Evolutionary conservation across 257 asterid species (phyloP), one percentile per base, ranked within the genome.

Genomic region (Solanum pennellii): DNA sequence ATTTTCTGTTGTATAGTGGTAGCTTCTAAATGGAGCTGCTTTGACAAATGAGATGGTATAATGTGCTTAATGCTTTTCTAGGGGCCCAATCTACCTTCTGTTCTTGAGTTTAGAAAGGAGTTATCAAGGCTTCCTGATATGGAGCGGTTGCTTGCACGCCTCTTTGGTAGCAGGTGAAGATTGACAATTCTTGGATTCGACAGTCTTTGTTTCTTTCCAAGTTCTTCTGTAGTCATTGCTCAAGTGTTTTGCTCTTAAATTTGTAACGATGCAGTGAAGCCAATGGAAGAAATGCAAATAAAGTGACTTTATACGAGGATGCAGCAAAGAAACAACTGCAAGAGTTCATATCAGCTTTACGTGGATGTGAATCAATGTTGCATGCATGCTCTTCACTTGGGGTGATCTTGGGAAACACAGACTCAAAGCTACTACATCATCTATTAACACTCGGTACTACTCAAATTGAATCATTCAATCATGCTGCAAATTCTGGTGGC

Each of bases 111-210:
- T 86, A 92, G 99, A 90, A 97, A 94, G 89, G 98, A 97, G 92
- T 73, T 97, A 87, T 92, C 95, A 86, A 92, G 91, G 91, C 96
- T 97, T 82, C 99, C 98, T 2, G 99, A 97, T 89, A 94, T 97
- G 98, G 99, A 97, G 87, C 94, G 99, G 84, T 90, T 94, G 92
- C 96, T 97, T 89, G 97, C 99, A 35, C 98, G 96, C 86, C 89
- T 95, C 87, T 97, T 95, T 89, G 91, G 98, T 86, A 91, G 92
- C 94, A 94, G 99, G 99, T 95, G 89, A 90, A 88, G 88, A 83
- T 90, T 20, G 80, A 80, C 69, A 52, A 69, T 88, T 82, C 27
- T 49, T 20, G 37, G 85, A 18, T 49, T 82, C 31, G 1, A 49
- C 42, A 82, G 3, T 49, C 45, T 82, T 49, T 82, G 12, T 29